Evolutionary conservation across 805 yeast genomes (phyloP).

Genomic region (Kuraishia borneana): DNA sequence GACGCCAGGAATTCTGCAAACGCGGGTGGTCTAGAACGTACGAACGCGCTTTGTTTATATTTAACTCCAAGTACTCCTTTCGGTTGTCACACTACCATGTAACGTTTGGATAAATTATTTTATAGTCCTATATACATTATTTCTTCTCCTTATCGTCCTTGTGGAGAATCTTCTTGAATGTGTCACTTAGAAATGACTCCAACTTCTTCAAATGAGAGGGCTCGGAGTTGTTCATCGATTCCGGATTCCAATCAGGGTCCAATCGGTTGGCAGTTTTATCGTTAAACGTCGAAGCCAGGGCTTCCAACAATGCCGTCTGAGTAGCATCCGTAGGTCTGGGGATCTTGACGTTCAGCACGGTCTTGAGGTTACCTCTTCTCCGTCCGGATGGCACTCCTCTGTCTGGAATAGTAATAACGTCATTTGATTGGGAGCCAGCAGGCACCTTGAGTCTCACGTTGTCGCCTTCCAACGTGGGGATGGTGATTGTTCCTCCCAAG

Average conservation of each 20-base stretch:
- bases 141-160: slow-evolving; percentile 10
- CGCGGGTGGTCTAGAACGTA: too few relatives aligned
- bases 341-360: slow-evolving; percentile 60
- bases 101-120: too few relatives aligned
- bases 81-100: too few relatives aligned
- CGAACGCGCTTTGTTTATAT: too few relatives aligned
- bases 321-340: slow-evolving; percentile 71
- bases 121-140: too few relatives aligned
- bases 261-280: slow-evolving; percentile 72
- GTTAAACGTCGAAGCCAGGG: slow-evolving; percentile 82
- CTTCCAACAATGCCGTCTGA: slow-evolving; percentile 83
- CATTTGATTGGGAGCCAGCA: slow-evolving; percentile 74
- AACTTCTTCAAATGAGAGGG: slow-evolving; percentile 43
- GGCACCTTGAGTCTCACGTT: slow-evolving; percentile 70
- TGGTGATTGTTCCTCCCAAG: slow-evolving; percentile 78
- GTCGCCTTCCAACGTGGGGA: slow-evolving; percentile 80
- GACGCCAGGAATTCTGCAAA: too few relatives aligned
- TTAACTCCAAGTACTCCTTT: too few relatives aligned
- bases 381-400: slow-evolving; percentile 68
- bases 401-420: slow-evolving; percentile 64
- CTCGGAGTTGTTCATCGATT: slow-evolving; percentile 3
- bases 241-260: slow-evolving; percentile 34
- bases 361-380: slow-evolving; percentile 72
- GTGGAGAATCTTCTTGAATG: slow-evolving; percentile 35
- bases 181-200: slow-evolving; percentile 45